Conservation (phyloP, 257 asterid species). For the Solanum neorickii region DNA sequence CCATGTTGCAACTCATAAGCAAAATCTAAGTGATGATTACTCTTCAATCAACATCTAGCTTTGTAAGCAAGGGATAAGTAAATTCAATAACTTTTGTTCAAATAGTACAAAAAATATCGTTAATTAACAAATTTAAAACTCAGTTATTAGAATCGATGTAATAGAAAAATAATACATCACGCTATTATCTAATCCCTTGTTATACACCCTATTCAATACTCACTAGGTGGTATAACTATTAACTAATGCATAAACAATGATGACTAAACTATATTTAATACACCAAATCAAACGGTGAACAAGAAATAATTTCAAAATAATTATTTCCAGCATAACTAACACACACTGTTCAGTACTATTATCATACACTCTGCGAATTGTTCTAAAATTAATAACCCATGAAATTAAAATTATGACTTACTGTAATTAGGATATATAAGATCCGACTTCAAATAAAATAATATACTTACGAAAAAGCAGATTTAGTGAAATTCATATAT, state of each 20-base stretch:
- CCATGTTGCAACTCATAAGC: not conserved
- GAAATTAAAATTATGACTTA: too few species aligned
- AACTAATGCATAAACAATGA: not conserved
- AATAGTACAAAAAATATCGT: not conserved
- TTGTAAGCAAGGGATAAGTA: not conserved
- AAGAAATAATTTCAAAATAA: too few species aligned
- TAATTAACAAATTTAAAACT: not conserved
- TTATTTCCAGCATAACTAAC: too few species aligned
- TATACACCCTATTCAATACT: not conserved
- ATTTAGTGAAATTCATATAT: slow-evolving; percentile 70
- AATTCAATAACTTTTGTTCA: not conserved
- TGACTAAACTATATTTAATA: not conserved
- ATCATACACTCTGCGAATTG: not conserved
- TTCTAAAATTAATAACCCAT: not conserved
- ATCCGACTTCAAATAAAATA: not conserved
- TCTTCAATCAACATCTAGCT: not conserved
- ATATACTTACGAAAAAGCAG: slow-evolving; percentile 50
- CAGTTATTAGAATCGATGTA: not conserved
- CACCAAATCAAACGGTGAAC: too few species aligned
- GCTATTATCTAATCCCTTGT: not conserved
- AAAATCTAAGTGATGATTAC: not conserved
- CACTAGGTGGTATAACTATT: not conserved
- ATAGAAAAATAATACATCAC: not conserved
- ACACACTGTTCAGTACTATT: too few species aligned
- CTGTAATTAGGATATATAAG: too few species aligned